Percentiles rank a stretch among this genome's conserved stretches.
Conservation (phyloP, 2,329 filamentous ascomycete species). For the Claviceps pazoutovae region DNA sequence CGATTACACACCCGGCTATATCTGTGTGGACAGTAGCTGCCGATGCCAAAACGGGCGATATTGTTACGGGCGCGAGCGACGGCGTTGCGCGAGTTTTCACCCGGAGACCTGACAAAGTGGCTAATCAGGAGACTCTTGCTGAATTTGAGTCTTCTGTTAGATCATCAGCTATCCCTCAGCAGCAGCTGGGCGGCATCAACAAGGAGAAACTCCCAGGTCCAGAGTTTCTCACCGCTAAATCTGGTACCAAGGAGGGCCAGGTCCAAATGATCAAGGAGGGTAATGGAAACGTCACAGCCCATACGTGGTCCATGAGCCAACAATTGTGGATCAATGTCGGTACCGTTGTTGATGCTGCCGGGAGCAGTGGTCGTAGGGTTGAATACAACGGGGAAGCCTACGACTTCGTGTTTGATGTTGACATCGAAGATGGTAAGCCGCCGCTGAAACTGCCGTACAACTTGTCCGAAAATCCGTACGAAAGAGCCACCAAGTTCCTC, state of each 20-base stretch:
- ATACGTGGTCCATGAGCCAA: slow-evolving; percentile 66
- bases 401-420: slow-evolving; percentile 92
- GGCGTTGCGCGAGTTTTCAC: slow-evolving; percentile 75
- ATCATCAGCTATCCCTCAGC: slow-evolving; percentile 72
- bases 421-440: slow-evolving; percentile 88
- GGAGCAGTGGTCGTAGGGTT: slow-evolving; percentile 66
- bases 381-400: slow-evolving; percentile 76
- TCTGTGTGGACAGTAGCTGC: slow-evolving; percentile 91
- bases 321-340: slow-evolving; percentile 77
- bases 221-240: slow-evolving; percentile 68
- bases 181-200: slow-evolving; percentile 72
- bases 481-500: slow-evolving; percentile 82
- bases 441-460: slow-evolving; percentile 91
- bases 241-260: slow-evolving; percentile 91
- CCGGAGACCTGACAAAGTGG: slow-evolving; percentile 53
- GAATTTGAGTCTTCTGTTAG: slow-evolving; percentile 74
- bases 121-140: slow-evolving; percentile 51
- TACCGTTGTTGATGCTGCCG: slow-evolving; percentile 83
- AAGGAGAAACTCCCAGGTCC: slow-evolving; percentile 84
- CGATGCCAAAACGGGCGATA: slow-evolving; percentile 70
- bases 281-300: slow-evolving; percentile 70
- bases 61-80: slow-evolving; percentile 88
- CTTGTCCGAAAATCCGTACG: slow-evolving; percentile 80
- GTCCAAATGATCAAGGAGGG: slow-evolving; percentile 79
- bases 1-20: slow-evolving; percentile 91